phyloP scores from a whole-genome alignment of 2,329 filamentous ascomycete genomes.

The Gnomoniopsis sp. region DNA sequence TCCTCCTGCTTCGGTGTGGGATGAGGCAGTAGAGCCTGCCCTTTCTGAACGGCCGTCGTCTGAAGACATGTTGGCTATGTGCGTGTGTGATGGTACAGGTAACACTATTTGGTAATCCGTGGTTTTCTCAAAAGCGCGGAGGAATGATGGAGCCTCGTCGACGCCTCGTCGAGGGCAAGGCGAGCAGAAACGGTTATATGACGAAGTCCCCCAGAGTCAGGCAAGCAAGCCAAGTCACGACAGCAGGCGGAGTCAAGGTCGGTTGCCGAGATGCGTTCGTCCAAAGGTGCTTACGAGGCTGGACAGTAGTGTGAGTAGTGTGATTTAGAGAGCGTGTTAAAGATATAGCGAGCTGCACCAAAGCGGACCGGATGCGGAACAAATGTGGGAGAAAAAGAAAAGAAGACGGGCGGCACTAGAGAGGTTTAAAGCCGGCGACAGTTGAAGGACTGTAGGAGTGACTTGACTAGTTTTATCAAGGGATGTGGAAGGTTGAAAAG shows the following conservation, averaged over 20 bases:
- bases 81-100: not conserved
- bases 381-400: not conserved
- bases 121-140: too few relatives aligned
- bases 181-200: not conserved
- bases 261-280: not conserved
- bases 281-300: not conserved
- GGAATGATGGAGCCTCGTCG: too few relatives aligned
- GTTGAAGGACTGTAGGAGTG: not conserved
- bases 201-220: too few relatives aligned
- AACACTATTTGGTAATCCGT: not conserved
- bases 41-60: constrained; percentile 23
- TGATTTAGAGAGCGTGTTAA: not conserved
- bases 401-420: not conserved
- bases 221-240: not conserved
- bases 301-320: not conserved
- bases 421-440: not conserved
- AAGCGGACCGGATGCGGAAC: not conserved
- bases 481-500: not conserved
- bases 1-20: constrained; percentile 29
- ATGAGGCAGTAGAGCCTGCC: constrained; percentile 30
- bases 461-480: not conserved
- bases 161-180: too few relatives aligned
- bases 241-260: not conserved
- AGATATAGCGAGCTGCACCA: not conserved
- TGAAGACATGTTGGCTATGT: constrained; percentile 22